Conservation (phyloP, 495 filamentous ascomycete genomes). For the Neurospora terricola region DNA sequence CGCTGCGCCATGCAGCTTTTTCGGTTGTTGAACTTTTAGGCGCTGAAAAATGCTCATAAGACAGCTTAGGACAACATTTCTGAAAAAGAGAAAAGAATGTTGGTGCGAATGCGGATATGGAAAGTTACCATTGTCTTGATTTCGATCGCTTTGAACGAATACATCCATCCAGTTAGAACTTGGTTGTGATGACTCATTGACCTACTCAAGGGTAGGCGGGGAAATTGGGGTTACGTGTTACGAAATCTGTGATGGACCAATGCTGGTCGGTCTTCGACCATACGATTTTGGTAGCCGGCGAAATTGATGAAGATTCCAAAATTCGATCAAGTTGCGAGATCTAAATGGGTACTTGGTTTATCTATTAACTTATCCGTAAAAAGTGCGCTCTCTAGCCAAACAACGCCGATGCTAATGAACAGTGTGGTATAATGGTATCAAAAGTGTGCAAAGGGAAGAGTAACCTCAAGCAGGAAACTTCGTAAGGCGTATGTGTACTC, state of each 20-base stretch:
- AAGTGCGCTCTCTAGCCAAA: not conserved
- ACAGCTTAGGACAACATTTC: too few relatives aligned
- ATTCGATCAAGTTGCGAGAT: not conserved
- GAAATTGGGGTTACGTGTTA: not conserved
- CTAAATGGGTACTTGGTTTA: not conserved
- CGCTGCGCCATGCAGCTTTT: slow-evolving; percentile 9
- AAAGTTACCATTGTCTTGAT: not conserved
- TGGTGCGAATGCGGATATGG: not conserved
- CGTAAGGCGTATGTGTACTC: not conserved
- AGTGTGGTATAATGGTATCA: not conserved
- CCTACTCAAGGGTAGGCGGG: not conserved
- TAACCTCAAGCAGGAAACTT: not conserved
- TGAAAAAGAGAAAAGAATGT: not conserved
- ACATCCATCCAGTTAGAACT: not conserved
- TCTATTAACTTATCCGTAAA: not conserved
- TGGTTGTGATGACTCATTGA: not conserved
- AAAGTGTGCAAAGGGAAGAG: not conserved
- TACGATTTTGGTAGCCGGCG: too few relatives aligned
- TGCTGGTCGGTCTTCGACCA: not conserved
- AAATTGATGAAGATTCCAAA: too few relatives aligned
- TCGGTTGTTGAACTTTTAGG: not conserved
- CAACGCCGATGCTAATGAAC: not conserved
- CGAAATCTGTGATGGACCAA: not conserved
- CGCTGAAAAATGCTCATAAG: too few relatives aligned
- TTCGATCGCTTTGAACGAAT: not conserved